Base-by-base conservation (phyloP, 257 asterid genomes). In the Penstemon newberryi region DNA sequence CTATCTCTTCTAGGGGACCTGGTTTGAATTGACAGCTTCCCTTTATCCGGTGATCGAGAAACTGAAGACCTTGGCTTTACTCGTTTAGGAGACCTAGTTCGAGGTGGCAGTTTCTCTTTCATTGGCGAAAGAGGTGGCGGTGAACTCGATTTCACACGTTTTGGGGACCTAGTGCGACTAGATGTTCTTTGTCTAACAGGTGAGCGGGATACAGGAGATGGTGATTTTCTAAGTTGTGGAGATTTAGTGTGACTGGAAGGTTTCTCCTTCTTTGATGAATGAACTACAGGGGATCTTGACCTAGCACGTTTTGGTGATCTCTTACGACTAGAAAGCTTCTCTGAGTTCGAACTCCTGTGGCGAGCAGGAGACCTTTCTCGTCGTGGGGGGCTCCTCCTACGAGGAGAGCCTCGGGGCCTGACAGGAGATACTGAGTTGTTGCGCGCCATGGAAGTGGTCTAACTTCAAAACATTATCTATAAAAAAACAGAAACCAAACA, bases 371-470 rank as follows among this genome's bases (percentile, higher is more conserved):
- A 86, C 65, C 74, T 75, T 70, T 87, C 96, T 1, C 33, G 33
- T 25, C 33, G 33, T 25, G 33, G 1, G 33, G 33, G 33, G 33
- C 33, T 25, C 73, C 89, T 88, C 11, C 75, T 25, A 1, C 75
- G 82, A 79, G 95, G 89, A 25, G 33, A 25, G 33, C 33, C 33
- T 25, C 33, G 33, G 33, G 33, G 33, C 33, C 33, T 25, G 33
- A 25, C 33, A 70, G 95, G 91, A 41, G 98, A 89, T 56, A 70
- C 82, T 6, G 88, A 86, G 33, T 25, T 25, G 44, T 58, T 56
- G 57, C 79, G 92, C 44, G 87, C 96, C 98, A 89, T 92, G 46
- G 68, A 18, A 41, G 49, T 67, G 42, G 43, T 72, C 47, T 58
- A 15, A 67, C 44, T 45, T 49, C 52, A 25, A 25, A 25, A 25